A percentile compares a stretch with the other conserved stretches of the same genome.
Evolutionary conservation across 2,329 filamentous ascomycete species (phyloP).

Genomic region (Pyrenophora seminiperda): DNA sequence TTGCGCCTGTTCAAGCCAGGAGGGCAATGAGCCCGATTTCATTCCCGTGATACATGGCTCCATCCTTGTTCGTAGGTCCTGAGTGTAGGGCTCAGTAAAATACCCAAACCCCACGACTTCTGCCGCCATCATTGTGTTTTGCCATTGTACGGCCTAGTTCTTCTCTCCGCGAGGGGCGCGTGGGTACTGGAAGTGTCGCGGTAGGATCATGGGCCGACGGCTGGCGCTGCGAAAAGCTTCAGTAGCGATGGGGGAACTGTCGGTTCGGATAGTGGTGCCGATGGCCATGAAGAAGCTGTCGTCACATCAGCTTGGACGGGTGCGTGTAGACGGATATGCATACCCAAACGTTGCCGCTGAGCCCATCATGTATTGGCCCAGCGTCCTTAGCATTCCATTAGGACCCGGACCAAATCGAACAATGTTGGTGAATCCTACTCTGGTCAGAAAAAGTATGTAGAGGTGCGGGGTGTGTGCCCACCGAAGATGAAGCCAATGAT

Average conservation of each 20-base stretch:
- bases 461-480: slow-evolving; percentile 50
- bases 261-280: slow-evolving; percentile 92
- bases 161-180: slow-evolving; percentile 33
- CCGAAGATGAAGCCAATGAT: slow-evolving; percentile 99
- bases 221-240: slow-evolving; percentile 76
- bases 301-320: slow-evolving; percentile 22
- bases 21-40: not conserved
- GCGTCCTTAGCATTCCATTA: slow-evolving; percentile 89
- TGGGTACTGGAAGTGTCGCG: slow-evolving; percentile 43
- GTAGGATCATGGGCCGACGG: slow-evolving; percentile 72
- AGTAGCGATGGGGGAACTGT: slow-evolving; percentile 75
- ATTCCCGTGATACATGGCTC: slow-evolving; percentile 14
- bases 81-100: slow-evolving; percentile 13
- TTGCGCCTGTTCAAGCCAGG: not conserved
- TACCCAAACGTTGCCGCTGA: slow-evolving; percentile 97
- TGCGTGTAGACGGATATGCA: slow-evolving; percentile 25
- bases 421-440: slow-evolving; percentile 83
- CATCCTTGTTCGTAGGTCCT: slow-evolving; percentile 17
- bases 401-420: slow-evolving; percentile 92
- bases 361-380: slow-evolving; percentile 96
- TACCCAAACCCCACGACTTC: slow-evolving; percentile 6
- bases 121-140: not conserved
- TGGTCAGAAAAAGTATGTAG: slow-evolving; percentile 23
- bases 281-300: slow-evolving; percentile 95
- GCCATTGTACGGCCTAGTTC: slow-evolving; percentile 26